These are phyloP conservation scores for Colletotrichum spaethianum DNA, from an alignment of 2,329 filamentous ascomycete species.

Conservation along the genomic window DNA sequence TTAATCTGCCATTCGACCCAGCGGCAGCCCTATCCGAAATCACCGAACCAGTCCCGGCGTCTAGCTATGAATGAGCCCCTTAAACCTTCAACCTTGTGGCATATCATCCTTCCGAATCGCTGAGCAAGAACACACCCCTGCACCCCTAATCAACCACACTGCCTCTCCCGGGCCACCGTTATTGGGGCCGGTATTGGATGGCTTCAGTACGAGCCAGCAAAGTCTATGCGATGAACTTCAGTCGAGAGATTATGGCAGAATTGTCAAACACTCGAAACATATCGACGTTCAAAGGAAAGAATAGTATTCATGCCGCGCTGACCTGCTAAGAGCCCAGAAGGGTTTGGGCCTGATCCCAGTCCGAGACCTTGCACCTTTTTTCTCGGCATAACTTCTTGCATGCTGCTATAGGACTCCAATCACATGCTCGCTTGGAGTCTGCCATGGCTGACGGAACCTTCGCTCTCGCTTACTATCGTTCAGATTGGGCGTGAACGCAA, in stretches of 20 bases:
- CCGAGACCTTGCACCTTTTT: neutral
- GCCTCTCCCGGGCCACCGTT: slow-evolving; percentile 4
- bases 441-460: neutral
- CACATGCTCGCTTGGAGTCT: neutral
- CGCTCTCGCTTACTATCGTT: neutral
- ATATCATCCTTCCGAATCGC: neutral
- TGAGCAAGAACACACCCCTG: neutral
- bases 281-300: neutral
- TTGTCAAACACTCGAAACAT: neutral
- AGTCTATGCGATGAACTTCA: neutral
- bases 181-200: neutral
- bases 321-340: neutral
- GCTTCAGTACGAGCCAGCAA: neutral
- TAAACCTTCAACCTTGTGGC: neutral
- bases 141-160: neutral
- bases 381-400: neutral
- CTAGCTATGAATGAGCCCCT: slow-evolving; percentile 11
- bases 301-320: neutral
- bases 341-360: neutral
- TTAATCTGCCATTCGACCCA: slow-evolving; percentile 1
- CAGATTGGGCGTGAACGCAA: neutral
- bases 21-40: neutral
- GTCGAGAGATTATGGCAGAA: neutral
- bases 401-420: neutral
- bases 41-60: neutral